phyloP scores from a whole-genome alignment of 805 yeast genomes.

The Jamesozyma jinghongensis region DNA sequence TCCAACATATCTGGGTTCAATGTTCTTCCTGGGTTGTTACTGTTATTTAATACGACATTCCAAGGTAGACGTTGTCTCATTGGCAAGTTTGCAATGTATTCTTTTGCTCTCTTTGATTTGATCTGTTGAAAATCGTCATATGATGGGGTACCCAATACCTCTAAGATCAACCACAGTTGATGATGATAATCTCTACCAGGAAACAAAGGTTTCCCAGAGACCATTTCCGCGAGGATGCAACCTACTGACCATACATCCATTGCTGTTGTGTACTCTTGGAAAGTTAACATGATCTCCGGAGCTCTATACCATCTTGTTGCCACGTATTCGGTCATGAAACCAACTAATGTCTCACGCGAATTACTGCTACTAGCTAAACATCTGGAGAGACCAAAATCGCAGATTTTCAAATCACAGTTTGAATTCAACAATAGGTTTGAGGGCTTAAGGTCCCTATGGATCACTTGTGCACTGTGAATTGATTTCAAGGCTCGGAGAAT shows the following conservation, averaged over 20 bases:
- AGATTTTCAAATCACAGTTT: conserved; percentile 65
- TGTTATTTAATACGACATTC: conserved; percentile 24
- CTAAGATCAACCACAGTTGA: conserved; percentile 57
- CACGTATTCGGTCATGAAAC: conserved; percentile 67
- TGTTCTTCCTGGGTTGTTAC: conserved; percentile 3
- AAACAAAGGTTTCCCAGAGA: conserved; percentile 51
- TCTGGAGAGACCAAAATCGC: conserved; percentile 73
- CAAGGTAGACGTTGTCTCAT: conserved; percentile 46
- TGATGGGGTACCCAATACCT: conserved; percentile 62
- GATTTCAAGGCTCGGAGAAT: conserved; percentile 60
- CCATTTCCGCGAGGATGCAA: conserved; percentile 65
- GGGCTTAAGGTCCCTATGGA: conserved; percentile 73
- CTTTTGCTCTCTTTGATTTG: conserved; percentile 66
- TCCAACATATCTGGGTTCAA: conserved; percentile 45
- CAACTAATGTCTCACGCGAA: conserved; percentile 39
- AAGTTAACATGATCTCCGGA: conserved; percentile 71
- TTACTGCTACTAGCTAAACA: conserved; percentile 34
- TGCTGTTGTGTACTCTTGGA: conserved; percentile 64
- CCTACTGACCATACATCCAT: conserved; percentile 79
- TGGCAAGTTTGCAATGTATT: conserved; percentile 62
- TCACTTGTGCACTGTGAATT: conserved; percentile 62
- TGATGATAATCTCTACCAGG: conserved; percentile 71
- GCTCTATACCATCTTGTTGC: conserved; percentile 84
- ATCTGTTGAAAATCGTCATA: conserved; percentile 67
- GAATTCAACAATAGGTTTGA: conserved; percentile 58